Evolutionary conservation across 2,329 filamentous ascomycete genomes (phyloP).

Genomic region (Ploettnerulaceae sp.): DNA sequence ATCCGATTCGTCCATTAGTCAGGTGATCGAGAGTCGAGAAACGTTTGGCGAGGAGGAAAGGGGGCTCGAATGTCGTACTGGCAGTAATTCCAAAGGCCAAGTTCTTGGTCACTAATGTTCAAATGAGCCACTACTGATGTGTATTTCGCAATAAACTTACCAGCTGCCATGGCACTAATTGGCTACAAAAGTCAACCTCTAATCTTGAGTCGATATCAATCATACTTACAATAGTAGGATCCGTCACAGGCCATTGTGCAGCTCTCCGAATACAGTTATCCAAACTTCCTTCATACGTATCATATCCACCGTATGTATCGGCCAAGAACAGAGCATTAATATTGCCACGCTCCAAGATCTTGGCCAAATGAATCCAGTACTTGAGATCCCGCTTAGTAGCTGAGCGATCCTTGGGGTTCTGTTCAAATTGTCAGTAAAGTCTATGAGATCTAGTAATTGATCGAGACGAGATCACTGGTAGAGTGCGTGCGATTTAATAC

Average conservation of each 20-base stretch:
- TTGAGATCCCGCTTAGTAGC: conserved; percentile 54
- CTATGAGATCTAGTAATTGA: too few relatives aligned
- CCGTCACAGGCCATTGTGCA: conserved; percentile 66
- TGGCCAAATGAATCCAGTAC: conserved; percentile 61
- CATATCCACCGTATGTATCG: conserved; percentile 55
- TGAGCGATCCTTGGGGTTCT: conserved; percentile 58
- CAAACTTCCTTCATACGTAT: conserved; percentile 56
- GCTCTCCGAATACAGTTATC: conserved; percentile 56
- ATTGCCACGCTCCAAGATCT: conserved; percentile 54
- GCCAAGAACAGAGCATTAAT: conserved; percentile 63
- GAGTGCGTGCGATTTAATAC: conserved; percentile 30
- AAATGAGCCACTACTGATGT: too few relatives aligned
- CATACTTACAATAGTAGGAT: conserved; percentile 56
- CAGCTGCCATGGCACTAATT: background rate
- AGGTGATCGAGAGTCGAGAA: conserved; percentile 64
- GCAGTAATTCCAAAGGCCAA: conserved; percentile 64
- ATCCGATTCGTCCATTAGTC: conserved; percentile 54
- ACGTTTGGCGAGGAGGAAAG: conserved; percentile 61
- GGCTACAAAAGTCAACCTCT: too few relatives aligned
- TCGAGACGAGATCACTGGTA: background rate
- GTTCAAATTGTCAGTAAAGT: background rate
- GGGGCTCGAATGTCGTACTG: conserved; percentile 60
- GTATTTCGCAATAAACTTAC: conserved; percentile 39
- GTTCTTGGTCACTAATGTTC: conserved; percentile 53
- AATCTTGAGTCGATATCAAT: too few relatives aligned